Evolutionary conservation across 2,329 filamentous ascomycete species (phyloP), one percentile per base, ranked within the genome.

Genomic region (Dothistroma pini): DNA sequence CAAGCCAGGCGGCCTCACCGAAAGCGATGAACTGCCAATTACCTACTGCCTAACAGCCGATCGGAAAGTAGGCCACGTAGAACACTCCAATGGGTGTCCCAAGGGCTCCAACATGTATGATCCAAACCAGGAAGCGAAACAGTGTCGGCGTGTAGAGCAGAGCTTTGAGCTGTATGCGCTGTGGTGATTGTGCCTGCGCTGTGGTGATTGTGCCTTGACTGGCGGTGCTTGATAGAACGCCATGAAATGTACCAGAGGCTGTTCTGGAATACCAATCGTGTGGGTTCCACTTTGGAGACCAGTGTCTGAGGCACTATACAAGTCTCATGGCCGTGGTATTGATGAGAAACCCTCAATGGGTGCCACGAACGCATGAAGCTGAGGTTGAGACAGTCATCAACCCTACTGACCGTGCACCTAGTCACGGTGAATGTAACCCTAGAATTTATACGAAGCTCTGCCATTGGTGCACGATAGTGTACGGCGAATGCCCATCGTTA

Each of bases 121-220:
- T 10, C 60, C 57, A 63, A 7, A 63, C 25, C 21, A 63, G 50
- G 11, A 54, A 31, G 14, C 59, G 57, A 53, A 63, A 63, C 10
- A 65, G 58, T 38, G 57, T 62, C 29, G 55, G 61, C 8, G 56
- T 60, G 53, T 65, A 65, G n/a, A 65, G 25, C 11, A 65, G 50
- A 25, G 63, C 60, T 60, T 61, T 65, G n/a, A 65, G 34, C 58
- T 65, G 57, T 2, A 62, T 60, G 11, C 63, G 55, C 47, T 65
- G 53, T 7, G 48, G n/a, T n/a, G n/a, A n/a, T n/a, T n/a, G n/a
- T 65, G 57, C 3, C 60, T 60, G 11, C 63, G 55, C 47, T 65
- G 53, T 7, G 48, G 32, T 14, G 56, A 55, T 34, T 59, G 56
- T 32, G 55, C 58, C n/a, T 31, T 59, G 8, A 54, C 29, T 16